Conservation (phyloP, 2,329 filamentous ascomycete species). For the Aspergillus brunneoviolaceus region DNA sequence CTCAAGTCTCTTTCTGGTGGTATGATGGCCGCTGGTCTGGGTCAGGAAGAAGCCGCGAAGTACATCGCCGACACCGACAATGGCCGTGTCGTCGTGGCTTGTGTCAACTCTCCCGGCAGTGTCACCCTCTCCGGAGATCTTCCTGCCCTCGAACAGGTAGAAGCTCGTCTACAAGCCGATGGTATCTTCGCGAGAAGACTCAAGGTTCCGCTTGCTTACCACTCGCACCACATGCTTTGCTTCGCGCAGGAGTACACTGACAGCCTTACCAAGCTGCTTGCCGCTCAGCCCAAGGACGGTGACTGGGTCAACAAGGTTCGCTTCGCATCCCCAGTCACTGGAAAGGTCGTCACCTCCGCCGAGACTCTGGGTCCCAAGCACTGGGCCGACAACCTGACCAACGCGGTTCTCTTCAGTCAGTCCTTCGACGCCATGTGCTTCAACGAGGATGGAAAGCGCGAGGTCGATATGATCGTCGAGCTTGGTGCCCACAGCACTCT, state of each 20-base stretch:
- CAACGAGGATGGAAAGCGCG: too few relatives aligned
- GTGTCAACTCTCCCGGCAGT: conserved; percentile 8
- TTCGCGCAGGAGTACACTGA: conserved; percentile 27
- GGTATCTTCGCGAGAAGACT: background rate
- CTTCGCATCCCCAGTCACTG: too few relatives aligned
- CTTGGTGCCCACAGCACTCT: conserved; percentile 34
- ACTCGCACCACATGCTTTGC: conserved; percentile 4
- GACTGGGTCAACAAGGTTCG: background rate
- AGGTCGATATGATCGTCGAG: conserved; percentile 27
- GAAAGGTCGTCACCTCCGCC: too few relatives aligned
- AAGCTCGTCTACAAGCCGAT: background rate
- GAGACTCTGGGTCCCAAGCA: too few relatives aligned
- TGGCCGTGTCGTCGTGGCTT: conserved; percentile 3
- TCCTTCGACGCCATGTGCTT: background rate
- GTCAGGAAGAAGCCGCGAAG: background rate
- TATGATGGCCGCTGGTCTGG: conserved; percentile 26
- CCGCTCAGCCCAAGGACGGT: background rate
- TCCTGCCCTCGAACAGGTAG: conserved; percentile 1
- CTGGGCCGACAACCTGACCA: too few relatives aligned
- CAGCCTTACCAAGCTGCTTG: conserved; percentile 8
- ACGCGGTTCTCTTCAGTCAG: too few relatives aligned
- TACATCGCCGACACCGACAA: background rate
- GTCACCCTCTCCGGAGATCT: conserved; percentile 13
- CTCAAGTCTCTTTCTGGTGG: conserved; percentile 22
- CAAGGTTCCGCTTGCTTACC: conserved; percentile 26